phyloP scores from a whole-genome alignment of 2,329 filamentous ascomycete species.

The Colletotrichum sojae region DNA sequence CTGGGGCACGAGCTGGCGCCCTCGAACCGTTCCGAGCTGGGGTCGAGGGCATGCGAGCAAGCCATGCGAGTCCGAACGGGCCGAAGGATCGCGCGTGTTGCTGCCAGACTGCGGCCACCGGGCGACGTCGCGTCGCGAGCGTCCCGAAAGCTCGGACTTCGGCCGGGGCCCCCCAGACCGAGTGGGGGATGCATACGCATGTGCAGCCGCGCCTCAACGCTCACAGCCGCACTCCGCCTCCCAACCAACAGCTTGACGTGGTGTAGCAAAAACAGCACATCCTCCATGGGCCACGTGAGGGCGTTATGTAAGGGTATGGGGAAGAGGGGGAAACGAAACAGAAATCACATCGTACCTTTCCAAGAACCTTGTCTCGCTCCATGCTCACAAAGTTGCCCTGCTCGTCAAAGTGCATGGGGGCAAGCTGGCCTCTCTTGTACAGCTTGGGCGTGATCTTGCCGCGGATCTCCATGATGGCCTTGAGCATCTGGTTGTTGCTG shows the following conservation, averaged over 20 bases:
- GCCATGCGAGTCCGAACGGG: slow-evolving; percentile 33
- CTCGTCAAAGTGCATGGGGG: slow-evolving; percentile 86
- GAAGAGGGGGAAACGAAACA: slow-evolving; percentile 13
- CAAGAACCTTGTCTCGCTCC: slow-evolving; percentile 89
- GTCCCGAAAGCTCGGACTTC: slow-evolving; percentile 21
- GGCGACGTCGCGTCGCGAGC: slow-evolving; percentile 7
- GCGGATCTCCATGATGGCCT: slow-evolving; percentile 94
- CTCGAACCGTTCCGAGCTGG: slow-evolving; percentile 18
- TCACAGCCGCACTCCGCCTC: slow-evolving; percentile 41
- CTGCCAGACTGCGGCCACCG: slow-evolving; percentile 5
- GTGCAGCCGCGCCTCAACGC: slow-evolving; percentile 52
- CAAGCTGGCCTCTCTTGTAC: slow-evolving; percentile 84
- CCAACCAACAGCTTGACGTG: slow-evolving; percentile 29
- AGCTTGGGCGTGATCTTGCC: slow-evolving; percentile 93
- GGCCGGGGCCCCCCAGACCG: slow-evolving; percentile 12
- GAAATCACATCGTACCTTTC: slow-evolving; percentile 72
- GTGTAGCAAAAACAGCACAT: slow-evolving; percentile 34
- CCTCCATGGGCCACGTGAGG: slow-evolving; percentile 10
- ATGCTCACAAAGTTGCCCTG: slow-evolving; percentile 86
- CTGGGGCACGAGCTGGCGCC: slow-evolving; percentile 19
- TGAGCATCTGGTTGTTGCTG: slow-evolving; percentile 99
- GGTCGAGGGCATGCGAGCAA: slow-evolving; percentile 5
- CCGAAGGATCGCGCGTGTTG: neutral
- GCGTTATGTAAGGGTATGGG: slow-evolving; percentile 11
- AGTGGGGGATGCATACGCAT: slow-evolving; percentile 28